Evolutionary conservation across 2,329 filamentous ascomycete genomes (phyloP).

Genomic region (Alternaria infectoria): DNA sequence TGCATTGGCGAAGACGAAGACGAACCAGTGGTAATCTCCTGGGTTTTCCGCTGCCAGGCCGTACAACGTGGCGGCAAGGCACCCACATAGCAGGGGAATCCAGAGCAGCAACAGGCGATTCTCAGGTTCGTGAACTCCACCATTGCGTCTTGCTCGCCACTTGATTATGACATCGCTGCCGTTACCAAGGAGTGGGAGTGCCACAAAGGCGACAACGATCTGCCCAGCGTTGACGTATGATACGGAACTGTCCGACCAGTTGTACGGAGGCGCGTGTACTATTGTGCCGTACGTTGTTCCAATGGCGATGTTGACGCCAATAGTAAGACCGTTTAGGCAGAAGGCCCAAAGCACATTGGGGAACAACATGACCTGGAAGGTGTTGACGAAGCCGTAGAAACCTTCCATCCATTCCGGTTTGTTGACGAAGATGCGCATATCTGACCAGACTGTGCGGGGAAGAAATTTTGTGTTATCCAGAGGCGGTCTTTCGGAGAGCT

Average conservation of each 20-base stretch:
- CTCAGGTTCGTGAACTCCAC: slow-evolving; percentile 48
- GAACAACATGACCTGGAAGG: slow-evolving; percentile 38
- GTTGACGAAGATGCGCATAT: slow-evolving; percentile 52
- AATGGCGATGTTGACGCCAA: slow-evolving; percentile 31
- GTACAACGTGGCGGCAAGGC: slow-evolving; percentile 23
- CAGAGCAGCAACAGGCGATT: slow-evolving; percentile 49
- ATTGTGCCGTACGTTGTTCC: slow-evolving; percentile 28
- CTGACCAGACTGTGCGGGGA: slow-evolving; percentile 46
- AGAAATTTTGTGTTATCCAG: slow-evolving; percentile 49
- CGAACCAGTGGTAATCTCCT: slow-evolving; percentile 45
- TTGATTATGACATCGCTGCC: slow-evolving; percentile 44
- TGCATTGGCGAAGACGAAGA: slow-evolving; percentile 36
- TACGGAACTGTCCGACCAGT: slow-evolving; percentile 19
- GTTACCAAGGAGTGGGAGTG: slow-evolving; percentile 31
- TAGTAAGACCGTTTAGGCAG: slow-evolving; percentile 27
- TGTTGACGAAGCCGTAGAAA: slow-evolving; percentile 32
- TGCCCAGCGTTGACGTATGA: slow-evolving; percentile 31
- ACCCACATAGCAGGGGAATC: slow-evolving; percentile 47
- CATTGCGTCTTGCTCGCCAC: slow-evolving; percentile 42
- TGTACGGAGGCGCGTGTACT: slow-evolving; percentile 23
- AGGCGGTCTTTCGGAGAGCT: slow-evolving; percentile 13
- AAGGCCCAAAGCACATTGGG: slow-evolving; percentile 32
- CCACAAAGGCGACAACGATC: slow-evolving; percentile 42
- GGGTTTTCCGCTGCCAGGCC: slow-evolving; percentile 41
- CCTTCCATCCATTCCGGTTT: slow-evolving; percentile 49